Conservation (phyloP, 306 rosid genomes). For the Lathyrus sativus region DNA sequence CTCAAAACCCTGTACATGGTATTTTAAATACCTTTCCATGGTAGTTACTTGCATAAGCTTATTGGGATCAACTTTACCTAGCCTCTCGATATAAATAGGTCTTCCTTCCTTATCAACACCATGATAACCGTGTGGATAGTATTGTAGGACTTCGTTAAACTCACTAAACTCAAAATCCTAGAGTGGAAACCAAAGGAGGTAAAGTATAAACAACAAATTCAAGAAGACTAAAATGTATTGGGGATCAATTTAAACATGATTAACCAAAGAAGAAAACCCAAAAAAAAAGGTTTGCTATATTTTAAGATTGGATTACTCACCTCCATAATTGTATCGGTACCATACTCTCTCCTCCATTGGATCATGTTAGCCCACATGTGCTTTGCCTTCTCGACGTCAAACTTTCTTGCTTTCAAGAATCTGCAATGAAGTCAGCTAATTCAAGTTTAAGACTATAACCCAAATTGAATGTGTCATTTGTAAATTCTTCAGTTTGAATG, state of each 20-base stretch:
- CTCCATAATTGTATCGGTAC: conserved; percentile 83
- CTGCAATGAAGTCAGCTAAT: conserved; percentile 47
- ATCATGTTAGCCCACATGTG: conserved; percentile 92
- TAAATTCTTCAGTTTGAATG: neutral
- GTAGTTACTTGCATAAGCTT: conserved; percentile 83
- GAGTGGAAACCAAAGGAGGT: conserved; percentile 25
- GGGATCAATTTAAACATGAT: conserved; percentile 7
- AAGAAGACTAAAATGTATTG: conserved; percentile 20
- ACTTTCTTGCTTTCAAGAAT: conserved; percentile 92
- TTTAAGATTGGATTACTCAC: conserved; percentile 43
- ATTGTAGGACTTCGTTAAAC: conserved; percentile 65
- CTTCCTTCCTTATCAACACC: conserved; percentile 93
- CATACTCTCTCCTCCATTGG: conserved; percentile 89
- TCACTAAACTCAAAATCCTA: conserved; percentile 86
- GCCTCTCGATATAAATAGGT: conserved; percentile 84
- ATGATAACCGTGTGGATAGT: conserved; percentile 91
- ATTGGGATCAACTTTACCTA: conserved; percentile 82
- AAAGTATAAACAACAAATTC: conserved; percentile 15
- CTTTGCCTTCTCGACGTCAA: conserved; percentile 84
- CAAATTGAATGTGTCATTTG: conserved; percentile 26
- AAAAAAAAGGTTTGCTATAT: conserved; percentile 8
- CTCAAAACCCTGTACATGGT: conserved; percentile 92
- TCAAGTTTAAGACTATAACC: conserved; percentile 22
- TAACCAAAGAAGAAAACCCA: conserved; percentile 30
- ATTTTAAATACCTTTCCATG: conserved; percentile 72